phyloP scores from a whole-genome alignment of 2,329 filamentous ascomycete genomes.

The Penicillium sp. region DNA sequence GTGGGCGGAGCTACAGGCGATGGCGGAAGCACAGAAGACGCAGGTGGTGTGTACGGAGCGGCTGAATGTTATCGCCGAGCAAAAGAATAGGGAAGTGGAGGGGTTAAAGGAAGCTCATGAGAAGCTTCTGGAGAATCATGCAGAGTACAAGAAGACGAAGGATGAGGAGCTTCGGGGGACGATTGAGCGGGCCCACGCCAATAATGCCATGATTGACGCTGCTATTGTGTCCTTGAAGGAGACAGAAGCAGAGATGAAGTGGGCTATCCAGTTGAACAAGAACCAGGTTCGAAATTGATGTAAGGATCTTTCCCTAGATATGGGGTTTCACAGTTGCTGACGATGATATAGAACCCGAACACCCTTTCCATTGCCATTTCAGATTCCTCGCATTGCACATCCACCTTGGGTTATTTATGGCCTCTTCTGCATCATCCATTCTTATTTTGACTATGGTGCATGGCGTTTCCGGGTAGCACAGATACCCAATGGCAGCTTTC shows the following conservation, averaged over 20 bases:
- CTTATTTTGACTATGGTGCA: slow-evolving; percentile 16
- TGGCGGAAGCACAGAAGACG: slow-evolving; percentile 39
- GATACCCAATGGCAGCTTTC: slow-evolving; percentile 22
- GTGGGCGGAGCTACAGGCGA: slow-evolving; percentile 33
- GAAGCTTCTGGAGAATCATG: slow-evolving; percentile 40
- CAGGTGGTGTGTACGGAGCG: slow-evolving; percentile 40
- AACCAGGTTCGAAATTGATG: slow-evolving; percentile 28
- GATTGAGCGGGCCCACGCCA: slow-evolving; percentile 31
- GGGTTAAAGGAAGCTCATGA: slow-evolving; percentile 42
- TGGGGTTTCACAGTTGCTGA: background rate
- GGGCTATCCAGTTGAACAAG: slow-evolving; percentile 47
- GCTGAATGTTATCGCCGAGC: slow-evolving; percentile 47
- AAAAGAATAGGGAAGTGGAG: slow-evolving; percentile 48
- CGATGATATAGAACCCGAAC: background rate
- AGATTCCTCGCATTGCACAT: background rate
- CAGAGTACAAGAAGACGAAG: slow-evolving; percentile 43
- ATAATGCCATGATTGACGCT: slow-evolving; percentile 36
- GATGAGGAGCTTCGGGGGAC: slow-evolving; percentile 41
- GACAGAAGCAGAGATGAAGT: slow-evolving; percentile 49
- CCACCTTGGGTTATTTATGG: background rate
- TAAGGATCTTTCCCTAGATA: background rate
- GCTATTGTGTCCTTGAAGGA: slow-evolving; percentile 43
- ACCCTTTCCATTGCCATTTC: background rate
- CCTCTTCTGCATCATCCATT: background rate
- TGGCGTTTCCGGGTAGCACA: slow-evolving; percentile 24